Percentiles rank a stretch among this genome's conserved stretches.
These are phyloP conservation scores for Suillus lakei DNA, from an alignment of 768 basidiomycete species.

Conservation along the genomic window DNA sequence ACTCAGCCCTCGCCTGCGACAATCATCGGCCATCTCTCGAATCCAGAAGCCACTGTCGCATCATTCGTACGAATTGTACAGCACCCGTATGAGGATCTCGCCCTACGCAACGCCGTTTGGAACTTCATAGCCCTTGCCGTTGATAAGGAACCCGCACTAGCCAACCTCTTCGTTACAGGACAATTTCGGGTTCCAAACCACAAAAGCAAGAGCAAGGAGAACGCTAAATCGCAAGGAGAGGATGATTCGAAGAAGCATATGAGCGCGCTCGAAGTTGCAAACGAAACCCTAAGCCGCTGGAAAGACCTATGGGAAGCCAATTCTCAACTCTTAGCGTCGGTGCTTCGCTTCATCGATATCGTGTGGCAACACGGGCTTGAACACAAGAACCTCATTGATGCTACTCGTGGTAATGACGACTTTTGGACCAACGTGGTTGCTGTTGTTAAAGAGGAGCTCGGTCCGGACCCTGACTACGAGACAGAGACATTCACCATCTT, in stretches of 20 bases:
- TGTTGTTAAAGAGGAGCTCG: constrained; percentile 70
- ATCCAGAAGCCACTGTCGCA: constrained; percentile 73
- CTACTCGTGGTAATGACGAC: constrained; percentile 55
- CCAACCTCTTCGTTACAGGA: constrained; percentile 78
- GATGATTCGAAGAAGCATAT: constrained; percentile 39
- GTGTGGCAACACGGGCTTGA: constrained; percentile 84
- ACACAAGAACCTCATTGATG: constrained; percentile 62
- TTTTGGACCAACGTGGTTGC: constrained; percentile 77
- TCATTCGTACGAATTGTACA: constrained; percentile 73
- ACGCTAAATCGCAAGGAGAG: constrained; percentile 24
- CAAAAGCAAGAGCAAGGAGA: constrained; percentile 44
- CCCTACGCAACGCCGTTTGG: constrained; percentile 80
- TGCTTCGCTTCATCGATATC: constrained; percentile 75
- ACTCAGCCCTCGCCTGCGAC: constrained; percentile 68
- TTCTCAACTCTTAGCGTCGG: constrained; percentile 73
- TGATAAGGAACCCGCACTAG: constrained; percentile 86
- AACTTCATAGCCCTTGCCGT: constrained; percentile 80
- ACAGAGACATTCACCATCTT: constrained; percentile 51
- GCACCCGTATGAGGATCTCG: constrained; percentile 79
- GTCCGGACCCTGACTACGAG: constrained; percentile 72
- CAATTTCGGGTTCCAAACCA: constrained; percentile 57
- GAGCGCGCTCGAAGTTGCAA: constrained; percentile 72
- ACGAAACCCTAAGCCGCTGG: constrained; percentile 71
- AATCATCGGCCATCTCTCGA: constrained; percentile 77
- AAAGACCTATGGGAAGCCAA: constrained; percentile 77